Percentiles rank a stretch among this genome's conserved stretches.
These are phyloP conservation scores for Penicillium sp. DNA, from an alignment of 2,329 filamentous ascomycete species.

Conservation along the genomic window DNA sequence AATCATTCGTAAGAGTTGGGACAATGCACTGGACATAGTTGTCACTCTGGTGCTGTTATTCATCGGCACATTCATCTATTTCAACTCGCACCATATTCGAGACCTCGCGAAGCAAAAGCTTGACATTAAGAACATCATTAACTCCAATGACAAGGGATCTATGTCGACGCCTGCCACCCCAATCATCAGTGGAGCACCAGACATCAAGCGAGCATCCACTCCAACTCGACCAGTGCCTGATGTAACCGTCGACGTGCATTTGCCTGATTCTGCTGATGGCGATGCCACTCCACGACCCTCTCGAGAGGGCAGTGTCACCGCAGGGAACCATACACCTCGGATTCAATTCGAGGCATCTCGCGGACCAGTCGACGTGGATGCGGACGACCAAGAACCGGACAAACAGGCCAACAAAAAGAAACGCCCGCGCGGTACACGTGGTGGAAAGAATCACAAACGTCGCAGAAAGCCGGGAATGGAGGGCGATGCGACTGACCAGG, in stretches of 20 bases:
- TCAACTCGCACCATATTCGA: slow-evolving; percentile 40
- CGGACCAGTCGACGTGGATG: slow-evolving; percentile 28
- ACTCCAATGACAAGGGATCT: slow-evolving; percentile 34
- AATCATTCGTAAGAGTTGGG: slow-evolving; percentile 45
- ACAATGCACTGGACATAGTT: slow-evolving; percentile 43
- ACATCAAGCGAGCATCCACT: slow-evolving; percentile 26
- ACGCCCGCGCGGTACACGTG: slow-evolving; percentile 62
- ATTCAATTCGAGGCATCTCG: slow-evolving; percentile 40
- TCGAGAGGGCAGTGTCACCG: slow-evolving; percentile 17
- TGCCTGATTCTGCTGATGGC: slow-evolving; percentile 20
- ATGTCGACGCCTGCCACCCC: slow-evolving; percentile 40
- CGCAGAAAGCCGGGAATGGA: slow-evolving; percentile 51
- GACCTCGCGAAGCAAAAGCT: slow-evolving; percentile 42
- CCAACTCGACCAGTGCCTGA: slow-evolving; percentile 23
- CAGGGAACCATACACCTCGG: slow-evolving; percentile 27
- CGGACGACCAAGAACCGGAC: slow-evolving; percentile 31
- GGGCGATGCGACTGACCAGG: slow-evolving; percentile 53
- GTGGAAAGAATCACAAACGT: slow-evolving; percentile 61
- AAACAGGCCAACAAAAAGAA: slow-evolving; percentile 60
- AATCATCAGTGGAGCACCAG: slow-evolving; percentile 21
- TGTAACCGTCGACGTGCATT: slow-evolving; percentile 30
- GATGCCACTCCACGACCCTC: slow-evolving; percentile 30
- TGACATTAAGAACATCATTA: slow-evolving; percentile 43
- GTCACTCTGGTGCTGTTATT: slow-evolving; percentile 39
- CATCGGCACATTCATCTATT: slow-evolving; percentile 40